Percentiles rank a stretch among this genome's conserved stretches.
Evolutionary conservation across 352 stramenopile genomes (phyloP).

Genomic region (Elongisporangium undulatum): DNA sequence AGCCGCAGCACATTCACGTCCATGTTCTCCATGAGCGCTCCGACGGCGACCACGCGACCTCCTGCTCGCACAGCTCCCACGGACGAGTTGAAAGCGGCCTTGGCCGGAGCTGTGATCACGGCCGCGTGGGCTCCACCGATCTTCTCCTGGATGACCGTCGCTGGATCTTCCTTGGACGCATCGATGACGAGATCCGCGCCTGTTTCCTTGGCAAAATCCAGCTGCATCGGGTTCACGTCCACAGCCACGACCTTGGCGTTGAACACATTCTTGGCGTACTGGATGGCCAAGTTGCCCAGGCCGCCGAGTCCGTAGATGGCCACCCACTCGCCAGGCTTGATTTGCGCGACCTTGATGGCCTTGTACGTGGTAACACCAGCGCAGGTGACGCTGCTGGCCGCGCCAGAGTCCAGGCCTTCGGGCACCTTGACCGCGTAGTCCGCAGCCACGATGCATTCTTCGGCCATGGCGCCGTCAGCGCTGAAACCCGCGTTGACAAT

Average conservation of each 20-base stretch:
- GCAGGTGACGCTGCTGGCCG: constrained; percentile 56
- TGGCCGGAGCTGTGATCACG: constrained; percentile 46
- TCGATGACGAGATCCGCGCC: constrained; percentile 49
- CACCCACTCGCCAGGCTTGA: constrained; percentile 26
- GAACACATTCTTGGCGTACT: constrained; percentile 64
- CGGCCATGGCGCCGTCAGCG: constrained; percentile 23
- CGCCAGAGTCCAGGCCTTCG: constrained; percentile 29
- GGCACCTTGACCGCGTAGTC: constrained; percentile 59
- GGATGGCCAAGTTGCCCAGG: constrained; percentile 69
- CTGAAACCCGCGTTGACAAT: constrained; percentile 9
- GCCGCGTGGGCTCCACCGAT: constrained; percentile 34
- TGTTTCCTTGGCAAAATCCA: constrained; percentile 32
- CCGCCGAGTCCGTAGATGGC: constrained; percentile 55
- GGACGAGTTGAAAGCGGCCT: constrained; percentile 24
- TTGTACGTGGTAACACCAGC: constrained; percentile 72
- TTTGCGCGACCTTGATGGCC: constrained; percentile 37
- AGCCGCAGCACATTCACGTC: constrained; percentile 9
- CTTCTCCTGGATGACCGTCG: constrained; percentile 12
- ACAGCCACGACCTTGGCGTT: constrained; percentile 43
- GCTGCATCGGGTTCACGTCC: constrained; percentile 35
- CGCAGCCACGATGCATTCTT: constrained; percentile 43
- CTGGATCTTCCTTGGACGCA: constrained; percentile 25
- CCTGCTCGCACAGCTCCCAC: constrained; percentile 36
- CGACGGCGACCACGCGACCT: constrained; percentile 50
- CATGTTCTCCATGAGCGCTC: constrained; percentile 29